Evolutionary conservation across 257 asterid species (phyloP).

Genomic region (Plectranthus barbatus): DNA sequence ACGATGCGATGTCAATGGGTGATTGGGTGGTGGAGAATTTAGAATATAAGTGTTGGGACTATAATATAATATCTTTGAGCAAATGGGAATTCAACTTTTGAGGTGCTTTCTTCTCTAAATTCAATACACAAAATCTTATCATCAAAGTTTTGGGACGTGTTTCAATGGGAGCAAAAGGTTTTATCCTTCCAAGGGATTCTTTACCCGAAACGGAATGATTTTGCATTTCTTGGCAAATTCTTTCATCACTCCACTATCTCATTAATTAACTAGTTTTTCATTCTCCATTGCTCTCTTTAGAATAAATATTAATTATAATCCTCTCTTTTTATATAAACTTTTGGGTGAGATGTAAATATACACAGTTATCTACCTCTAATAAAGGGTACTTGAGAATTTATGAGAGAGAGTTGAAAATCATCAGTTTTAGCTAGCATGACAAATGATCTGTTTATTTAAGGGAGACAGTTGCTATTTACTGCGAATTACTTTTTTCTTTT

Average conservation of each 20-base stretch:
- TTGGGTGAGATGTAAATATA: too few species aligned
- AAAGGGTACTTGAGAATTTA: too few species aligned
- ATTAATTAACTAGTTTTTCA: not conserved
- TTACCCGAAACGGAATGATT: slow-evolving; percentile 24
- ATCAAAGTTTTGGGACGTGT: slow-evolving; percentile 29
- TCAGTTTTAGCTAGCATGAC: too few species aligned
- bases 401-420: too few species aligned
- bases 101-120: slow-evolving; percentile 49
- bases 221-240: slow-evolving; percentile 17
- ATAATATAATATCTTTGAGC: slow-evolving; percentile 49
- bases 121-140: slow-evolving; percentile 33
- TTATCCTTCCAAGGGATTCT: slow-evolving; percentile 13
- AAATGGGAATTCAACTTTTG: slow-evolving; percentile 62
- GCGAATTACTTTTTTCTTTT: too few species aligned
- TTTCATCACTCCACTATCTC: too few species aligned
- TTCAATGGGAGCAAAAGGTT: slow-evolving; percentile 19
- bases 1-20: slow-evolving; percentile 18
- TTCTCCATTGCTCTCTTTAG: not conserved
- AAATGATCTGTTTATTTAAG: too few species aligned
- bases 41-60: slow-evolving; percentile 38
- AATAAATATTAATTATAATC: not conserved
- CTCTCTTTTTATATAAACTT: not conserved
- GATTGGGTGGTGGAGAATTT: slow-evolving; percentile 49
- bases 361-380: too few species aligned
- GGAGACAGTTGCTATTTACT: too few species aligned